phyloP scores from a whole-genome alignment of 768 basidiomycete genomes.

The Pisolithus microcarpus region DNA sequence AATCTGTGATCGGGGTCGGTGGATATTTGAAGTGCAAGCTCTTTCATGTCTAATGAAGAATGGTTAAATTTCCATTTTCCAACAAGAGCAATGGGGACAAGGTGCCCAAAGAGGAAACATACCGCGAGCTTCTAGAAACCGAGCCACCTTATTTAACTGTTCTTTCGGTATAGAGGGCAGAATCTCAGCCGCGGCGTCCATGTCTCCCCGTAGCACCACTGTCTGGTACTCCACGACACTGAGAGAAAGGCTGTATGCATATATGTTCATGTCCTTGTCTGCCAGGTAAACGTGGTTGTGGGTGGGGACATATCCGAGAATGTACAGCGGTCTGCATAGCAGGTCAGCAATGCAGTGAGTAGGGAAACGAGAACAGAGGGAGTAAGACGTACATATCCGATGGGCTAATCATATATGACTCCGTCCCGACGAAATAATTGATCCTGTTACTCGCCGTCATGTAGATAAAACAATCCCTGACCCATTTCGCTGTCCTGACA shows the following conservation, averaged over 20 bases:
- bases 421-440: conserved; percentile 90
- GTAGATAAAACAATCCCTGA: conserved; percentile 98
- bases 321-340: conserved; percentile 62
- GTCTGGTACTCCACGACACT: conserved; percentile 95
- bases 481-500: conserved; percentile 95
- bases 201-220: conserved; percentile 84
- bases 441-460: conserved; percentile 84
- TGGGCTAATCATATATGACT: conserved; percentile 90
- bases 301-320: conserved; percentile 89
- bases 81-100: not conserved
- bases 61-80: not conserved
- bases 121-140: conserved; percentile 92
- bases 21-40: conserved; percentile 86
- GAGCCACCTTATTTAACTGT: conserved; percentile 86
- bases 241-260: conserved; percentile 73
- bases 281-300: conserved; percentile 93
- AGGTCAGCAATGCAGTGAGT: not conserved
- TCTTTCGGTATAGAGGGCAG: conserved; percentile 81
- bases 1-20: conserved; percentile 95
- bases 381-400: conserved; percentile 76
- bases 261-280: conserved; percentile 89
- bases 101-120: conserved; percentile 9
- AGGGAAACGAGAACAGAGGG: conserved; percentile 1
- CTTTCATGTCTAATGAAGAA: conserved; percentile 63
- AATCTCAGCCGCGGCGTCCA: conserved; percentile 76